Percentiles rank a stretch among this genome's conserved stretches.
These are phyloP conservation scores for Choiromyces venosus DNA, from an alignment of 495 filamentous ascomycete genomes.

Conservation along the genomic window DNA sequence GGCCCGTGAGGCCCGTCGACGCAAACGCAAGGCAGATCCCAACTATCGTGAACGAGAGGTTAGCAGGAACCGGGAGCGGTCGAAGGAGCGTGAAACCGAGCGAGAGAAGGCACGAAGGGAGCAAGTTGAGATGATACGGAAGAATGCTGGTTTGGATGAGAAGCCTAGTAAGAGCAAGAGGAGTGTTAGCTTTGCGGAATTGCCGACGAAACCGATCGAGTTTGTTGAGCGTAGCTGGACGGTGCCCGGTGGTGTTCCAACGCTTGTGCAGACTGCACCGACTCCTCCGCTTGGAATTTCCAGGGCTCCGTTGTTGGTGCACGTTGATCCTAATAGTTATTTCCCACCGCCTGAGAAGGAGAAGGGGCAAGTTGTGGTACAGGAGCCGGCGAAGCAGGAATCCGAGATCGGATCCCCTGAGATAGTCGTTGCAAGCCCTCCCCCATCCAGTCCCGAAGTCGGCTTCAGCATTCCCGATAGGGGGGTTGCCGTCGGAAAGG, in stretches of 20 bases:
- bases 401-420: neutral
- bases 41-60: conserved; percentile 30
- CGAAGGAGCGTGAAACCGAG: conserved; percentile 27
- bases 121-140: conserved; percentile 29
- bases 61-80: conserved; percentile 24
- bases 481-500: conserved; percentile 13
- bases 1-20: conserved; percentile 25
- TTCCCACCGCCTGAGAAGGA: neutral
- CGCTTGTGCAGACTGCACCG: conserved; percentile 35
- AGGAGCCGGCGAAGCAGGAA: neutral
- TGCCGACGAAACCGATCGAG: conserved; percentile 27
- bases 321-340: neutral
- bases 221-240: conserved; percentile 33
- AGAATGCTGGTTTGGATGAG: conserved; percentile 31
- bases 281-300: conserved; percentile 30
- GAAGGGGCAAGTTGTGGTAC: neutral
- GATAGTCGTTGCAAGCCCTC: neutral
- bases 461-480: neutral
- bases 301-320: conserved; percentile 3
- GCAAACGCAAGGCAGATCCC: conserved; percentile 16
- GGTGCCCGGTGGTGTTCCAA: conserved; percentile 28
- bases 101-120: conserved; percentile 21
- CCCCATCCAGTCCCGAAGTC: neutral
- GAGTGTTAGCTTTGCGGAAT: conserved; percentile 22
- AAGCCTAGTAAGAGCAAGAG: conserved; percentile 19